phyloP scores from a whole-genome alignment of 768 basidiomycete species.

The Calocybe cyanea region DNA sequence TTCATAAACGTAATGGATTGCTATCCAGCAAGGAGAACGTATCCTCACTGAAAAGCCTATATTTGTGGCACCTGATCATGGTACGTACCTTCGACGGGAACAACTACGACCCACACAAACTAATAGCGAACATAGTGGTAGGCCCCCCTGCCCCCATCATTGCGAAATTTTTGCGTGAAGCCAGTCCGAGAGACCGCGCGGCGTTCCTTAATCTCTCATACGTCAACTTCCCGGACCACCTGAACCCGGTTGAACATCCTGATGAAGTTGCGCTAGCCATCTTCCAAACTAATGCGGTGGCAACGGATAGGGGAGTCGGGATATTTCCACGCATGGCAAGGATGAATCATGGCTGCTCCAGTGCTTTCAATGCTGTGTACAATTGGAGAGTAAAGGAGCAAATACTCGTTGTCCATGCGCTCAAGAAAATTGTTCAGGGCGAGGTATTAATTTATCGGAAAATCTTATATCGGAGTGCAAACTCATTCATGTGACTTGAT shows the following conservation, averaged over 20 bases:
- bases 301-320: constrained; percentile 48
- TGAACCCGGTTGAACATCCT: constrained; percentile 32
- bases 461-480: background rate
- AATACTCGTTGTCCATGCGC: constrained; percentile 51
- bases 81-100: constrained; percentile 29
- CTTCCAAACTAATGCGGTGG: constrained; percentile 64
- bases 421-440: constrained; percentile 49
- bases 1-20: background rate
- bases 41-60: constrained; percentile 53
- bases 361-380: constrained; percentile 66
- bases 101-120: background rate
- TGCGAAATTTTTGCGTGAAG: constrained; percentile 26
- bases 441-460: constrained; percentile 36
- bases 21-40: constrained; percentile 49
- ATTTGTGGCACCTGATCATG: constrained; percentile 44
- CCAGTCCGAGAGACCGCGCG: constrained; percentile 29
- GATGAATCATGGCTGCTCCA: constrained; percentile 65
- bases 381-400: constrained; percentile 50
- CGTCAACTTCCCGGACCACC: constrained; percentile 42
- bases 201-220: constrained; percentile 56
- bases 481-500: background rate
- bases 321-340: constrained; percentile 69
- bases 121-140: constrained; percentile 27
- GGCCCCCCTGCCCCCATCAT: constrained; percentile 46
- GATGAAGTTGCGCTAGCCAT: constrained; percentile 57